Evolutionary conservation across 495 filamentous ascomycete genomes (phyloP), one percentile per base, ranked within the genome.

Genomic region (Penicillium canariense): DNA sequence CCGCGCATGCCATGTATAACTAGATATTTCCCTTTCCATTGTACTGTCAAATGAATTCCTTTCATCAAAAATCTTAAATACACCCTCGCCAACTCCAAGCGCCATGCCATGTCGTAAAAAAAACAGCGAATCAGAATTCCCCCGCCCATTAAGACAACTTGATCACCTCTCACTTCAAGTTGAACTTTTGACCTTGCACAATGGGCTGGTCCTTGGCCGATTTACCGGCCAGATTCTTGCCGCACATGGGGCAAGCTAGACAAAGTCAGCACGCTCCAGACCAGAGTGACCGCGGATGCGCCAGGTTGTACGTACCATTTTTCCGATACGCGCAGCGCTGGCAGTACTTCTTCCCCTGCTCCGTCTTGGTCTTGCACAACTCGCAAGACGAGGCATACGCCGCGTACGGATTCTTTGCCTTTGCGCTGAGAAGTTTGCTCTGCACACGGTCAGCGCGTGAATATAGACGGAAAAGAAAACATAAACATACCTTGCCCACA

Each of bases 341-440:
- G 56, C 86, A 89, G 56, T 67, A 83, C 48, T 77, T 83, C 60
- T 74, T 77, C 30, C 86, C 86, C 57, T 81, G 76, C 31, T 85
- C 77, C 20, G 83, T 78, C 68, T 87, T 87, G 27, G 81, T 82
- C 66, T 85, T 87, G 73, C 86, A 89, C 18, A 62, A 67, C 4
- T 74, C 74, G 57, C 84, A 86, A 0, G 81, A 77, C 52, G 81
- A 80, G 17, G 84, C 75, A 66, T 89, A 89, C 35, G 83, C 77
- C 12, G 85, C 85, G 58, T 86, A 87, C 1, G 86, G 86, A 54
- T 89, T 87, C 68, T 86, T 82, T 5, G 86, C 86, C 27, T 78
- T 77, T 48, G 86, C 80, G 60, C 82, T 86, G 27, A 88, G 75
- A 1, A 89, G 75, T 68, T 88, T 89, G 63, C 79, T 87, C 84